These are phyloP conservation scores for Aspergillus sp. DNA, from an alignment of 2,329 filamentous ascomycete species.

Conservation along the genomic window DNA sequence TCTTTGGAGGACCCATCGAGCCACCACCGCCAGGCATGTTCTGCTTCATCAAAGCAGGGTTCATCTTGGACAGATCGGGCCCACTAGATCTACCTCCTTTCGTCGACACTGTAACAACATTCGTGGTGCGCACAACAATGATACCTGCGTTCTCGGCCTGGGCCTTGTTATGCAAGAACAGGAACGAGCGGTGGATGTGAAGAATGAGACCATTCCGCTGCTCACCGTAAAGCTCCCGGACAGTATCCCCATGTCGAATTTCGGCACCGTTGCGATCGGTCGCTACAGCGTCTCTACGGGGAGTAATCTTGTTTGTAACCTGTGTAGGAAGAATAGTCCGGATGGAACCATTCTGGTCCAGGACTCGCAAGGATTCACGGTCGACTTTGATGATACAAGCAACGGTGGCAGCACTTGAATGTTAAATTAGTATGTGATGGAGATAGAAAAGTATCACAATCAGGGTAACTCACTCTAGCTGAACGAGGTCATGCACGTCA, in stretches of 20 bases:
- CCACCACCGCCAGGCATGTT: slow-evolving; percentile 46
- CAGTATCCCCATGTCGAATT: slow-evolving; percentile 84
- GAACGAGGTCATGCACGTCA: slow-evolving; percentile 87
- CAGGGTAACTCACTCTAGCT: slow-evolving; percentile 64
- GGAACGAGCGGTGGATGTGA: slow-evolving; percentile 87
- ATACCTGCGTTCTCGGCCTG: slow-evolving; percentile 83
- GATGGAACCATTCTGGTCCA: slow-evolving; percentile 84
- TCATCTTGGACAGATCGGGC: slow-evolving; percentile 85
- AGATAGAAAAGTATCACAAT: not conserved
- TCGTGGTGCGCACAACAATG: slow-evolving; percentile 79
- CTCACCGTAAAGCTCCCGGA: slow-evolving; percentile 85
- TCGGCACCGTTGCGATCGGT: slow-evolving; percentile 92
- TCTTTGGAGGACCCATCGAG: slow-evolving; percentile 65
- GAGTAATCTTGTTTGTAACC: slow-evolving; percentile 82
- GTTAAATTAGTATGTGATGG: slow-evolving; percentile 20
- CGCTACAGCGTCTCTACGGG: slow-evolving; percentile 78
- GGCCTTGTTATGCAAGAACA: slow-evolving; percentile 82
- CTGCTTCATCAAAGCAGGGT: slow-evolving; percentile 77
- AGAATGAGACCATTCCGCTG: slow-evolving; percentile 82
- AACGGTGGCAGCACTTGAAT: slow-evolving; percentile 68
- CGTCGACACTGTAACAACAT: slow-evolving; percentile 86
- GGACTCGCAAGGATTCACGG: slow-evolving; percentile 79
- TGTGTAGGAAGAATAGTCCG: slow-evolving; percentile 84
- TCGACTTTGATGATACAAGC: slow-evolving; percentile 94
- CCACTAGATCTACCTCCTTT: slow-evolving; percentile 77